phyloP scores from a whole-genome alignment of 2,329 filamentous ascomycete species.

The Parascedosporium putredinis region DNA sequence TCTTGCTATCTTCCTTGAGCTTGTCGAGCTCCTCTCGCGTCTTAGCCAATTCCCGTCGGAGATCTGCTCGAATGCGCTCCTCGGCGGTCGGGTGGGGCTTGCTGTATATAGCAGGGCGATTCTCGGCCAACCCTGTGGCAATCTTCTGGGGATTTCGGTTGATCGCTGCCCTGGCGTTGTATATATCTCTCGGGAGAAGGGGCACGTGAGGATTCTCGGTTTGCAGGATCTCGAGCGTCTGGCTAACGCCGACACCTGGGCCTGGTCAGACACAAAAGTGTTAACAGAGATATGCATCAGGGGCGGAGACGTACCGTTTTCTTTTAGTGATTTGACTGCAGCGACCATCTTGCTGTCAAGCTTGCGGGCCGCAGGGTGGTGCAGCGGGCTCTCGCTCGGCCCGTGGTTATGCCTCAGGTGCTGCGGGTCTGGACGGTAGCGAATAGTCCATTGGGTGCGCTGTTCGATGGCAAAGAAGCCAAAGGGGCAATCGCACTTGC shows the following conservation, averaged over 20 bases:
- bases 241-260: constrained; percentile 51
- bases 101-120: constrained; percentile 55
- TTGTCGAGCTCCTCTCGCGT: constrained; percentile 45
- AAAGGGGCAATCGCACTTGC: constrained; percentile 59
- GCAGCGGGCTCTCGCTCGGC: constrained; percentile 55
- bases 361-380: constrained; percentile 55
- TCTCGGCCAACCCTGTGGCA: constrained; percentile 47
- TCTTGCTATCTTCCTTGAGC: constrained; percentile 43
- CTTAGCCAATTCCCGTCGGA: constrained; percentile 49
- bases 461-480: constrained; percentile 62
- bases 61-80: constrained; percentile 52
- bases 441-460: constrained; percentile 55
- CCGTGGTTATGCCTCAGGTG: constrained; percentile 55
- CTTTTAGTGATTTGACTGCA: constrained; percentile 55
- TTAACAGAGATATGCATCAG: constrained; percentile 8
- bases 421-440: constrained; percentile 48
- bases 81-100: constrained; percentile 54
- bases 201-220: constrained; percentile 53
- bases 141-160: constrained; percentile 55
- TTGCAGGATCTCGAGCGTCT: constrained; percentile 57
- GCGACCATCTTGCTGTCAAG: constrained; percentile 59
- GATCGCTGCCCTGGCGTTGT: constrained; percentile 57
- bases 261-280: constrained; percentile 21
- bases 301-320: constrained; percentile 41
- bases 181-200: constrained; percentile 54